Evolutionary conservation across 139 green algal genomes (phyloP), one percentile per base, ranked within the genome.

Genomic region (Astrephomene gubernaculifera): DNA sequence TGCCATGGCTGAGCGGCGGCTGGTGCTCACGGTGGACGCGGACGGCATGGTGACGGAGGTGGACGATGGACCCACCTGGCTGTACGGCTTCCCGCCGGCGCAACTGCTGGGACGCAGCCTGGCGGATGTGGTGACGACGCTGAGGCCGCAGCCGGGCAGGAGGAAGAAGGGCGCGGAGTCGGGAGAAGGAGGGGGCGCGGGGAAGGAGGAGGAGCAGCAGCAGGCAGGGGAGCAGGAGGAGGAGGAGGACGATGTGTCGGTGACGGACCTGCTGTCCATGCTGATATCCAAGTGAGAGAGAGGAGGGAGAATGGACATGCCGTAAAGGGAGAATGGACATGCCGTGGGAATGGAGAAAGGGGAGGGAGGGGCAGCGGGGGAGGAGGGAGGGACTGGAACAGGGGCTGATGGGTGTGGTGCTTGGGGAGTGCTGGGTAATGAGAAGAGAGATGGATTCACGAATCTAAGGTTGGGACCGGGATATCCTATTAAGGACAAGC

Each of bases 1-100:
- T 19, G 78, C 78, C 19, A 33, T 84, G 17, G 27, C 61, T 8
- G 78, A 84, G 63, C 78, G 78, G 78, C 78, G 78, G 27, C 61
- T 84, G 61, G 78, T 84, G 78, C 78, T 84, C 61, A 84, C 78
- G 78, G 78, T 84, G 78, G 78, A 84, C 31, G 78, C 78, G 1
- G 78, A 84, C 43, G 78, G 78, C 1, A 4, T 84, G 14, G 63
- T 84, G 61, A 84, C 78, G 33, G 78, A 84, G 43, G 78, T 49
- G 63, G 78, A 84, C 12, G 78, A 84, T 35, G 78, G 41, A 7
- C 78, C 78, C 31, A 22, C 61, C 0, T 84, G 78, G 78, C 78
- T 84, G 31, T 84, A 43, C 43, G 78, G 78, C 43, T 84, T 84
- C 78, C 12, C 19, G 29, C 78, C 78, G 24, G 14, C 12, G 43